Conservation (phyloP, 192 early-diverging fungal species). For the Funneliformis mosseae region DNA sequence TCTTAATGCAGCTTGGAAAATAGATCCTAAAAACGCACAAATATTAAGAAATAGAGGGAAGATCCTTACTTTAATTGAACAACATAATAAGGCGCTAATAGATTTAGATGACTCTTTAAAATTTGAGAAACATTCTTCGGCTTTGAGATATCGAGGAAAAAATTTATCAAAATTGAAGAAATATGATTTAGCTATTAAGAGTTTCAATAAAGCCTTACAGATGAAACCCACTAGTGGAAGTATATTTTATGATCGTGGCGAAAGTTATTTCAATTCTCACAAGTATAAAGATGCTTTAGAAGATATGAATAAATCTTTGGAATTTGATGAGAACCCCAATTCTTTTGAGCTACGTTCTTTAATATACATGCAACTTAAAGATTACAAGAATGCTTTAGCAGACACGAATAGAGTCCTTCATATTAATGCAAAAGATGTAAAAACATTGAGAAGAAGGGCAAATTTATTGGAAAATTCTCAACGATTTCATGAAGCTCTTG, state of each 20-base stretch:
- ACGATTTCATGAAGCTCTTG: not conserved
- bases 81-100: not conserved
- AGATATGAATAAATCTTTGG: conserved; percentile 25
- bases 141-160: not conserved
- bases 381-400: not conserved
- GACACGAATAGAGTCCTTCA: not conserved
- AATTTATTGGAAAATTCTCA: not conserved
- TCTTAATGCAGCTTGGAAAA: not conserved
- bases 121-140: not conserved
- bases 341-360: conserved; percentile 4
- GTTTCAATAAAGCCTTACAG: conserved; percentile 15
- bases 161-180: not conserved
- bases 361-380: not conserved
- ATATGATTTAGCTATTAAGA: conserved; percentile 8
- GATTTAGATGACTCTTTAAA: not conserved
- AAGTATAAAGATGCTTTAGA: not conserved
- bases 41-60: conserved; percentile 5
- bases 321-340: not conserved
- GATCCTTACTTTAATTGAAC: not conserved
- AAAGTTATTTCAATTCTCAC: not conserved
- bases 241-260: not conserved
- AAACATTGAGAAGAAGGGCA: not conserved
- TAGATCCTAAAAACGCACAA: not conserved
- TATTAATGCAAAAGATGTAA: not conserved
- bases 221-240: not conserved